These are phyloP conservation scores for Stagonosporopsis chrysanthemi DNA, from an alignment of 2,329 filamentous ascomycete species.

Conservation along the genomic window DNA sequence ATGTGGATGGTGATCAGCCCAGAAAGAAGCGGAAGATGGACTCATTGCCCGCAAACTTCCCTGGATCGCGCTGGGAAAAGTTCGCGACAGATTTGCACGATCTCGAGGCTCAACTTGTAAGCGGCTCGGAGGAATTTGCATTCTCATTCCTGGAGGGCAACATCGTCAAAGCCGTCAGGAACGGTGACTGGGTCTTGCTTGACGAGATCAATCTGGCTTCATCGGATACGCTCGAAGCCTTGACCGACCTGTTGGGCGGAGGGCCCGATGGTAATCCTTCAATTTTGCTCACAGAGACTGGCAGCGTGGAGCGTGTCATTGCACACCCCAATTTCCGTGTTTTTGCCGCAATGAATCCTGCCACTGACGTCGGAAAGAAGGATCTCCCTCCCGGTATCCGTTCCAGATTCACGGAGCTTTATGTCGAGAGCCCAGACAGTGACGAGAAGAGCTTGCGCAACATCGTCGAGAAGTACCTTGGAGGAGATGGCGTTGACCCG, in stretches of 20 bases:
- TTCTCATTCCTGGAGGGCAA: constrained; percentile 97
- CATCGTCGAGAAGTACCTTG: constrained; percentile 89
- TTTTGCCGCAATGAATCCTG: constrained; percentile 99
- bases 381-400: constrained; percentile 88
- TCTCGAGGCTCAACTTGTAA: constrained; percentile 80
- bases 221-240: constrained; percentile 91
- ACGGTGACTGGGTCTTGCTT: constrained; percentile 95
- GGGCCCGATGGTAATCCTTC: constrained; percentile 77
- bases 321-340: constrained; percentile 94
- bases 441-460: constrained; percentile 85
- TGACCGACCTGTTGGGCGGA: constrained; percentile 83
- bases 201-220: constrained; percentile 98
- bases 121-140: constrained; percentile 78
- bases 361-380: constrained; percentile 95
- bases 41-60: constrained; percentile 55
- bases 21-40: constrained; percentile 75
- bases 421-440: constrained; percentile 87
- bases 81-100: constrained; percentile 78
- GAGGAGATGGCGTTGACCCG: constrained; percentile 69
- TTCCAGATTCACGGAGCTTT: constrained; percentile 94
- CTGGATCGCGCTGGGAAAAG: constrained; percentile 79
- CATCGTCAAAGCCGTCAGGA: constrained; percentile 92
- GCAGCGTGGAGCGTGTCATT: constrained; percentile 86
- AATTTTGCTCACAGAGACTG: constrained; percentile 89
- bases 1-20: constrained; percentile 64